These are phyloP conservation scores for Alternaria alternata DNA, from an alignment of 2,329 filamentous ascomycete species.

Conservation along the genomic window DNA sequence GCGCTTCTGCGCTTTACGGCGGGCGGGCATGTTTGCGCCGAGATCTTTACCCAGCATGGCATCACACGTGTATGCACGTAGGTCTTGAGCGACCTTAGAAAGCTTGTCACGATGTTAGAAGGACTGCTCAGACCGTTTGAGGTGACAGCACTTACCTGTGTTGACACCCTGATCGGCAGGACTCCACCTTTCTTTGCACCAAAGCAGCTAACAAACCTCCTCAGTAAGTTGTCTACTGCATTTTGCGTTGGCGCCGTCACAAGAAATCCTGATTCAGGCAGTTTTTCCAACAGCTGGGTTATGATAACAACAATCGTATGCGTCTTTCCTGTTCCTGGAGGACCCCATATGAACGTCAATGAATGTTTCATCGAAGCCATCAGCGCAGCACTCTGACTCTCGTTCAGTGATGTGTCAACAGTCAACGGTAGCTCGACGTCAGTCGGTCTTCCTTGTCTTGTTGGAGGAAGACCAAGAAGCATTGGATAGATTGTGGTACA, in stretches of 20 bases:
- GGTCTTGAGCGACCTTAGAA: conserved; percentile 30
- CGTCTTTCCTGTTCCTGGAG: conserved; percentile 58
- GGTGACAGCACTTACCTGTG: conserved; percentile 23
- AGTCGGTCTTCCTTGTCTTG: conserved; percentile 17
- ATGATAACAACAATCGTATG: conserved; percentile 55
- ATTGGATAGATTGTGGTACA: conserved; percentile 46
- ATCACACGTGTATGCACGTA: conserved; percentile 35
- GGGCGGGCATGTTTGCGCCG: conserved; percentile 5
- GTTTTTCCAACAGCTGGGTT: conserved; percentile 36
- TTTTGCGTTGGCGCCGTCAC: conserved; percentile 58
- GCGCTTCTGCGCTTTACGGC: too few species aligned
- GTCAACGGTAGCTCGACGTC: conserved; percentile 16
- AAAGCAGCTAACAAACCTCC: conserved; percentile 24
- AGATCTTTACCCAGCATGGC: conserved; percentile 38
- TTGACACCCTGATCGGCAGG: conserved; percentile 29
- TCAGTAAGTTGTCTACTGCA: conserved; percentile 57
- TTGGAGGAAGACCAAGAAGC: conserved; percentile 22
- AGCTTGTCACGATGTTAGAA: conserved; percentile 21
- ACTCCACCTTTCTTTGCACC: conserved; percentile 13
- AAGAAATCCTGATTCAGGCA: conserved; percentile 40
- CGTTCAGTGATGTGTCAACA: conserved; percentile 36
- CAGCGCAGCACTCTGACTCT: conserved; percentile 50
- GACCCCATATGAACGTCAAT: conserved; percentile 56
- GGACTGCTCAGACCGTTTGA: not conserved
- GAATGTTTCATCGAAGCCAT: conserved; percentile 38